Evolutionary conservation across 2,329 filamentous ascomycete species (phyloP), one percentile per base, ranked within the genome.

Genomic region (Neospermospora avenae): DNA sequence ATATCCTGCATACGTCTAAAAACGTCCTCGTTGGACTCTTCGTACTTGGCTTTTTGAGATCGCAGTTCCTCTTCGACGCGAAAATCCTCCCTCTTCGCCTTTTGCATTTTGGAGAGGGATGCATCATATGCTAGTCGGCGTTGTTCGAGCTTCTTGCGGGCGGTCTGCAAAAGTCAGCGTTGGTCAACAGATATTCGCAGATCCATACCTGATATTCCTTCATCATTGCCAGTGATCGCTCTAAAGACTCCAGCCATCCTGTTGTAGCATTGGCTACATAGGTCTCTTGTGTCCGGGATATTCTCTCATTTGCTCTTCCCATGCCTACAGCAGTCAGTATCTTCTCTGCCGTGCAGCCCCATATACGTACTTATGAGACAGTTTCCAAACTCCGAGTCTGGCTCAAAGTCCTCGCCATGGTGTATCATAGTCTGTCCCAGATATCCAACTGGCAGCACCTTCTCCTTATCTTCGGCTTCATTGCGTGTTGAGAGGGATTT

Each of bases 1-100:
- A 98, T 96, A 71, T 98, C 93, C 75, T 96, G 86, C 95, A 98
- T 98, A 58, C 93, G 84, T 61, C 93, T 85, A 68, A 88, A 83
- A 57, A 98, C 93, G 70, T 98, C 93, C 71, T 98, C 93, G 71
- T 84, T 95, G 16, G 91, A 88, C 77, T 98, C 95, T 72, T 98
- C 95, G 72, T 96, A 98, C 77, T 98, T 98, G 69, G 91, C 90
- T 74, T 96, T 96, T 74, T 95, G 91, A 28, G 86, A 84, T 58
- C 93, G 89, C 57, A 96, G 83, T 75, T 98, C 93, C 73, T 98
- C 93, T 74, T 98, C 95, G 58, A 95, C 82, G 63, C 91, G 84
- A 77, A 95, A 96, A 73, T 98, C 93, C 71, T 98, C 93, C 70
- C 88, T 91, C 78, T 96, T 96, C 24, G 89, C 87, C 76, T 96